Evolutionary conservation across 1,139 yeast species (phyloP).

Genomic region (Geotrichum bryndzae): DNA sequence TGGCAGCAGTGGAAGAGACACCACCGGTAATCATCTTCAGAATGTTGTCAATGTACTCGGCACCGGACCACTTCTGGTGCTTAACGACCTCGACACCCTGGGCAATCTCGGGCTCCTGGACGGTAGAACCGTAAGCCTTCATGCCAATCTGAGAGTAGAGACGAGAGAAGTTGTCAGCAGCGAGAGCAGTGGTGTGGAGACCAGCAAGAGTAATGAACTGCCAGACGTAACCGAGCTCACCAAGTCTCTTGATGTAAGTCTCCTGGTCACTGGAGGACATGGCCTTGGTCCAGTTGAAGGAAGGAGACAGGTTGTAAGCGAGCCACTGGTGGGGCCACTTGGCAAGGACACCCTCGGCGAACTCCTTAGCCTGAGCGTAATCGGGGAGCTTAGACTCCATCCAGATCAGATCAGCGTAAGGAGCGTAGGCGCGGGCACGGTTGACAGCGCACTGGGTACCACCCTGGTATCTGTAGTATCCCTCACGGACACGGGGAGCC

Average conservation of each 20-base stretch:
- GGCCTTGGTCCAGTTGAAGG: conserved; percentile 96
- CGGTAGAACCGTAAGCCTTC: conserved; percentile 88
- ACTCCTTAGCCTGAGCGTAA: conserved; percentile 87
- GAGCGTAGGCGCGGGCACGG: conserved; percentile 95
- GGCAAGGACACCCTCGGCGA: conserved; percentile 83
- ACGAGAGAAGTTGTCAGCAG: conserved; percentile 78
- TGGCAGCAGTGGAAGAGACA: conserved; percentile 91
- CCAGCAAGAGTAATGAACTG: conserved; percentile 98
- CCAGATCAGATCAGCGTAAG: conserved; percentile 95
- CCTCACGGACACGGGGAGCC: conserved; percentile 91
- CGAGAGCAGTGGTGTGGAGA: conserved; percentile 90
- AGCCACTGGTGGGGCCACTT: conserved; percentile 87
- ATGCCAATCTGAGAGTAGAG: conserved; percentile 78
- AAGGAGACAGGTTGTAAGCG: conserved; percentile 92
- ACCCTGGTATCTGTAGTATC: conserved; percentile 93
- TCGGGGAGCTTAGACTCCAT: conserved; percentile 98
- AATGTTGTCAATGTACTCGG: conserved; percentile 89
- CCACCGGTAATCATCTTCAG: conserved; percentile 93
- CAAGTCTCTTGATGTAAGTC: conserved; percentile 83
- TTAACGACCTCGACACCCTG: conserved; percentile 90
- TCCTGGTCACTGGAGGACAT: conserved; percentile 84
- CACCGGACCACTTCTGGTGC: conserved; percentile 99
- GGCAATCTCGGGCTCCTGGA: conserved; percentile 86
- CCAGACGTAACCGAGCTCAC: conserved; percentile 91
- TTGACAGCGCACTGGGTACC: conserved; percentile 97